Evolutionary conservation across 1,284 basidiomycete genomes (phyloP).

Genomic region (Cutaneotrichosporon cutaneum): DNA sequence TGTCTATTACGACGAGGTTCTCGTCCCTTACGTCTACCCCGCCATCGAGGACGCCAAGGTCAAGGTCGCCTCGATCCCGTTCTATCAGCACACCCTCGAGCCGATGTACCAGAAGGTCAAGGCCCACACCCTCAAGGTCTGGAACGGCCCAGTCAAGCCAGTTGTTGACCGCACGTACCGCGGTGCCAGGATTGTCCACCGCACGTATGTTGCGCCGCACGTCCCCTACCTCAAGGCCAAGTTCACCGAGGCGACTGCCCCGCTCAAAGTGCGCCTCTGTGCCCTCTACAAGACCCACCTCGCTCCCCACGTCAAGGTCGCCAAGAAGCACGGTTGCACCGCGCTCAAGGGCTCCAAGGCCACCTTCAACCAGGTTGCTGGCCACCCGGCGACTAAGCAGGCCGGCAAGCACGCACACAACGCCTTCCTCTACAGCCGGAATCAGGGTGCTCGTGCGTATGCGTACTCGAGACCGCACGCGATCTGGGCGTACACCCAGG

Average conservation of each 20-base stretch:
- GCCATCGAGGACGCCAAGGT: conserved; percentile 30
- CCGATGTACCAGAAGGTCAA: conserved; percentile 27
- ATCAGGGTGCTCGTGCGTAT: conserved; percentile 37
- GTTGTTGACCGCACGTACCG: conserved; percentile 33
- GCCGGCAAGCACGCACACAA: conserved; percentile 34
- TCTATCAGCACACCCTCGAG: conserved; percentile 35
- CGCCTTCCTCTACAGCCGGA: conserved; percentile 27
- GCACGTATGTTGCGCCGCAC: conserved; percentile 46
- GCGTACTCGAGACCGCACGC: conserved; percentile 35
- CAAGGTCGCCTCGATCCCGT: conserved; percentile 28
- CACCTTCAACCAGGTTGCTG: conserved; percentile 29
- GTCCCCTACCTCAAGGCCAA: conserved; percentile 40
- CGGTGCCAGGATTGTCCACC: conserved; percentile 37
- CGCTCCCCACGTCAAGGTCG: conserved; percentile 34
- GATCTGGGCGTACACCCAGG: conserved; percentile 30
- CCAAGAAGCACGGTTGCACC: conserved; percentile 26
- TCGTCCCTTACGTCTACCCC: conserved; percentile 43
- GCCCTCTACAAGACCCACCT: conserved; percentile 30
- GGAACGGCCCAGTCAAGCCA: conserved; percentile 43
- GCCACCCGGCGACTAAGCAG: conserved; percentile 39
- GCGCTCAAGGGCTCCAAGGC: conserved; percentile 24
- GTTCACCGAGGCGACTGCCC: conserved; percentile 36
- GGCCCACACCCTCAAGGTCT: conserved; percentile 20
- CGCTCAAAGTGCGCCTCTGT: conserved; percentile 32
- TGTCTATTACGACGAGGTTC: conserved; percentile 41